These are phyloP conservation scores for Adenanthera pavonina DNA, from an alignment of 306 rosid genomes.

Conservation along the genomic window DNA sequence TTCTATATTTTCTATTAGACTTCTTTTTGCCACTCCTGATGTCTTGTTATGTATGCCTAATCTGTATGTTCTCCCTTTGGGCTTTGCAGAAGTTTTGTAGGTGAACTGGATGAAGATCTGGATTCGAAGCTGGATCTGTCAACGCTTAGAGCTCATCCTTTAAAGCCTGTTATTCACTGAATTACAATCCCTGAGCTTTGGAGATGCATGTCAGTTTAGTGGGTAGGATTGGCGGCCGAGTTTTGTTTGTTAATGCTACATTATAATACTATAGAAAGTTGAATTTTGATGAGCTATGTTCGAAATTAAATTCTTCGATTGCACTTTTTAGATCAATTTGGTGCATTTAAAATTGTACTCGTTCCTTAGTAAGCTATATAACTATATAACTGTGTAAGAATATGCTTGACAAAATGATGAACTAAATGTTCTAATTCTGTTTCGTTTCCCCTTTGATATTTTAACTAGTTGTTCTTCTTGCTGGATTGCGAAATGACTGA, in stretches of 20 bases:
- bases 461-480: neutral
- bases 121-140: slow-evolving; percentile 85
- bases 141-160: slow-evolving; percentile 85
- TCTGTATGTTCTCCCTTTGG: slow-evolving; percentile 12
- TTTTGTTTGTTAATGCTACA: slow-evolving; percentile 15
- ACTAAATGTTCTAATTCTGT: slow-evolving; percentile 14
- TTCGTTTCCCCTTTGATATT: neutral
- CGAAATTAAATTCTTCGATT: neutral
- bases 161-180: slow-evolving; percentile 87
- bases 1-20: neutral
- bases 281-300: neutral
- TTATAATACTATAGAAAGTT: neutral
- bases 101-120: slow-evolving; percentile 91
- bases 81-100: slow-evolving; percentile 89
- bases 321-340: neutral
- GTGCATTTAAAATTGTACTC: neutral
- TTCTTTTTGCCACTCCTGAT: slow-evolving; percentile 12
- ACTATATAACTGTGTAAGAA: slow-evolving; percentile 7
- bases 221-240: slow-evolving; percentile 18
- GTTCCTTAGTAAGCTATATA: neutral
- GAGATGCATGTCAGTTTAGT: slow-evolving; percentile 18
- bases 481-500: slow-evolving; percentile 15
- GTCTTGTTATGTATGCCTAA: neutral
- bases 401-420: slow-evolving; percentile 4
- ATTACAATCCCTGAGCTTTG: slow-evolving; percentile 16